phyloP scores from a whole-genome alignment of 225 moss, liverwort and hornwort species.

The Lunularia cruciata region DNA sequence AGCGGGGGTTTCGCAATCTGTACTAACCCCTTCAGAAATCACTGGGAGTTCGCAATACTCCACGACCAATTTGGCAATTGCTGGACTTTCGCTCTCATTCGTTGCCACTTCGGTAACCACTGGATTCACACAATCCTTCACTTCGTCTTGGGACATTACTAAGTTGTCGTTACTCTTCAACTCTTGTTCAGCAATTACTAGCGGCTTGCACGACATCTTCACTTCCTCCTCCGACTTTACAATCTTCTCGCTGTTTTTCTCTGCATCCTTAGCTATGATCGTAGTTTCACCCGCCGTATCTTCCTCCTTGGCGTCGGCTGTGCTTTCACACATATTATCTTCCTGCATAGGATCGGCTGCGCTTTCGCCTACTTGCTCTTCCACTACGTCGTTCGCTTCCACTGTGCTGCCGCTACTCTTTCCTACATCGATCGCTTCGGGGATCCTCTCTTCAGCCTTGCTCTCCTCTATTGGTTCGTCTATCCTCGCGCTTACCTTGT shows the following conservation, averaged over 20 bases:
- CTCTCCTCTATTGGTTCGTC: not conserved
- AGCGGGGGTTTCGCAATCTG: not conserved
- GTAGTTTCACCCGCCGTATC: not conserved
- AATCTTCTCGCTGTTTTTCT: not conserved
- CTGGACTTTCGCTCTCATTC: not conserved
- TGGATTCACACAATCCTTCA: not conserved
- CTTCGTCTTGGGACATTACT: not conserved
- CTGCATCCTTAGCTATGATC: not conserved
- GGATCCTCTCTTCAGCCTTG: not conserved
- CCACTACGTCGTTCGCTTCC: not conserved
- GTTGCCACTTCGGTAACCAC: not conserved
- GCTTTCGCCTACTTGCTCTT: not conserved
- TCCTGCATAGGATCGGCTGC: not conserved
- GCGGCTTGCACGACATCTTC: not conserved
- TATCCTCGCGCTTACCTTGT: not conserved
- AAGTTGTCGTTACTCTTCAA: not conserved
- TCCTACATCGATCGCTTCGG: not conserved
- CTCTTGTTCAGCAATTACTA: not conserved
- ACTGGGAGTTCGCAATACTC: not conserved
- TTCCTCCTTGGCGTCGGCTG: not conserved
- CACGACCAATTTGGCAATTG: not conserved
- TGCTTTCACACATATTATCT: constrained; percentile 3
- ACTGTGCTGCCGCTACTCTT: not conserved
- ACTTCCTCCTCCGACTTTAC: not conserved
- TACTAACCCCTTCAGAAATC: not conserved